Base-by-base conservation (phyloP, 768 basidiomycete genomes). In the Trametes meyenii region DNA sequence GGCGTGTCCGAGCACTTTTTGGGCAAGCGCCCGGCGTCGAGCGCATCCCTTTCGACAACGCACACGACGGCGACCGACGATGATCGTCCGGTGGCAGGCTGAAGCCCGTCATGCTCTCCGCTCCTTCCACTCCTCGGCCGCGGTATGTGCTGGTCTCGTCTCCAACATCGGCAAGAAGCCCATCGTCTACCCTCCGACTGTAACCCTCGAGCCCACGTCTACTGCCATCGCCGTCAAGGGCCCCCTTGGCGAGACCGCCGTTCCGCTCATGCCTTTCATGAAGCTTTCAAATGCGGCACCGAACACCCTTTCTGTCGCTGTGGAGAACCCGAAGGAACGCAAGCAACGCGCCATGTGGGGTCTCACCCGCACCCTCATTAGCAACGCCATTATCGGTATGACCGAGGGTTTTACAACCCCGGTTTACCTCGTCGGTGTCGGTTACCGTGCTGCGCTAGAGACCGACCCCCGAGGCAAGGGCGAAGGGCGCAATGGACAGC, bases 291-390 rank as follows among this genome's bases (percentile, higher is more conserved):
- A 74, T 54, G 71, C 71, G 35, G 66, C 74, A 29, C 70, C 72
- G 5, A 64, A 74, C 24, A 70, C 73, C 1, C 61, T 83, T 39
- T 63, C 74, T 5, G 72, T 82, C 36, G 46, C 71, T 24, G 77
- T 84, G 19, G 82, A 89, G 65, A 80, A 94, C 68, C 79, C 89
- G 1, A 78, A 81, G 43, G 71, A 85, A 52, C 90, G 92, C 72
- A 77, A 84, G 54, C 96, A 98, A 74, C 85, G 92, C 44, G 84
- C 89, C 60, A 89, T 92, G 82, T 98, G 96, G 96, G 96, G 96
- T n/a, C 86, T 92, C 46, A 96, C 93, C 14, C 86, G 96, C 55
- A 90, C 94, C 0, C 81, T 95, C 66, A 91, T 98, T 72, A 79
- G 83, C 65, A 98, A 98, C 72, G 95, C 96, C 16, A 84, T 99